A percentile compares a stretch with the other conserved stretches of the same genome.
phyloP scores from a whole-genome alignment of 1,284 basidiomycete species.

The Volvariella volvacea region DNA sequence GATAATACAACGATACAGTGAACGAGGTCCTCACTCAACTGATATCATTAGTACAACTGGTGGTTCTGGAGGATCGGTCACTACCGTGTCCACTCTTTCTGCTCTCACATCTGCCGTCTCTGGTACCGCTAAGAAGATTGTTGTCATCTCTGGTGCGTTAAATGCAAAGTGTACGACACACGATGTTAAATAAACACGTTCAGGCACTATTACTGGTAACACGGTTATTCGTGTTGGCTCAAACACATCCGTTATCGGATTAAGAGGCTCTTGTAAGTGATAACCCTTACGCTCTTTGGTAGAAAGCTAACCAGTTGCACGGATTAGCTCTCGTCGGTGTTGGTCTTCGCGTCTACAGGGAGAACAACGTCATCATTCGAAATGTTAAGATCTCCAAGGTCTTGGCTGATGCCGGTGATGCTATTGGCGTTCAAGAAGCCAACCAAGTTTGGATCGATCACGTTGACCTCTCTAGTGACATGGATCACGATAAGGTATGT shows the following conservation, averaged over 20 bases:
- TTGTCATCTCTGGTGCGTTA: constrained; percentile 35
- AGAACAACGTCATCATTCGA: too few relatives aligned
- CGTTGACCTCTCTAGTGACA: constrained; percentile 34
- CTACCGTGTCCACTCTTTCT: too few relatives aligned
- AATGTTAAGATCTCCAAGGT: constrained; percentile 45
- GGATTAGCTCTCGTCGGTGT: constrained; percentile 27
- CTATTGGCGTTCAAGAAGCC: constrained; percentile 36
- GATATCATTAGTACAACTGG: constrained; percentile 29
- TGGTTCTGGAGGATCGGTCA: too few relatives aligned
- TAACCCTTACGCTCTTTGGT: not conserved
- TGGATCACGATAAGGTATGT: too few relatives aligned
- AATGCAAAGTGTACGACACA: too few relatives aligned
- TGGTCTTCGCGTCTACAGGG: constrained; percentile 34
- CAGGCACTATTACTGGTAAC: constrained; percentile 36
- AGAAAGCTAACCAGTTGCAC: not conserved
- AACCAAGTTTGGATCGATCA: constrained; percentile 42
- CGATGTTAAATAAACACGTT: not conserved
- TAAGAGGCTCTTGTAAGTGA: constrained; percentile 19
- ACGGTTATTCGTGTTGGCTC: constrained; percentile 33
- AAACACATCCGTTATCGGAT: constrained; percentile 37
- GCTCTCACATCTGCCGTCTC: too few relatives aligned
- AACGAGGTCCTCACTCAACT: not conserved
- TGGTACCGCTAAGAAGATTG: constrained; percentile 39
- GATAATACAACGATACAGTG: too few relatives aligned
- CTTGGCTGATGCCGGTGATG: constrained; percentile 35